These are phyloP conservation scores for Aspergillus saccharolyticus DNA, from an alignment of 495 filamentous ascomycete species.

Conservation along the genomic window DNA sequence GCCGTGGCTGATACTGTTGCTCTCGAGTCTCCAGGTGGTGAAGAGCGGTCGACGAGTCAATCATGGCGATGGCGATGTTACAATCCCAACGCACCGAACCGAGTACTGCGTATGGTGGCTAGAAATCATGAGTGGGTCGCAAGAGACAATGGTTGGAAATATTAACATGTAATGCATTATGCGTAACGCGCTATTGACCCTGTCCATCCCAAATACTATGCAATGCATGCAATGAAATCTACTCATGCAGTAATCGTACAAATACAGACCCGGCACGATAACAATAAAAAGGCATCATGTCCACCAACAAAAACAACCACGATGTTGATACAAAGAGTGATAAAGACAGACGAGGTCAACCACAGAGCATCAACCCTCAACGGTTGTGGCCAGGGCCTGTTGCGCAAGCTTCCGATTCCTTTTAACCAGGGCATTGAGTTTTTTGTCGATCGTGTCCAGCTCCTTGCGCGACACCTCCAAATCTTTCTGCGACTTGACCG, in stretches of 20 bases:
- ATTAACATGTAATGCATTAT: background rate
- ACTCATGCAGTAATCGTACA: background rate
- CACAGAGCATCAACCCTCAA: constrained; percentile 5
- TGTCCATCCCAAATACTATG: background rate
- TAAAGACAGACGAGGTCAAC: background rate
- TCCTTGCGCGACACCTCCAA: constrained; percentile 41
- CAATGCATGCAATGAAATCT: background rate
- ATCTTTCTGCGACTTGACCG: constrained; percentile 37
- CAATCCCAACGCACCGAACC: no score
- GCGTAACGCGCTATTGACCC: background rate
- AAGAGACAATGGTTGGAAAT: no score
- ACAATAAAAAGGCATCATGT: background rate
- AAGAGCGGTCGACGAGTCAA: no score
- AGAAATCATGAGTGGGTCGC: no score
- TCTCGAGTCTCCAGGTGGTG: no score
- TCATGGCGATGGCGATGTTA: no score
- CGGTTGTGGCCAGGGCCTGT: constrained; percentile 31
- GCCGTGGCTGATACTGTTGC: no score
- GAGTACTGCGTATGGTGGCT: no score
- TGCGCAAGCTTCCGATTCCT: constrained; percentile 46
- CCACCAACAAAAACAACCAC: background rate
- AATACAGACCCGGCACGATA: background rate
- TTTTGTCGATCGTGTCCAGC: constrained; percentile 41
- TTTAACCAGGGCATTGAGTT: constrained; percentile 43
- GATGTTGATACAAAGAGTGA: background rate